Evolutionary conservation across 306 rosid genomes (phyloP).

Genomic region (Spatholobus suberectus): DNA sequence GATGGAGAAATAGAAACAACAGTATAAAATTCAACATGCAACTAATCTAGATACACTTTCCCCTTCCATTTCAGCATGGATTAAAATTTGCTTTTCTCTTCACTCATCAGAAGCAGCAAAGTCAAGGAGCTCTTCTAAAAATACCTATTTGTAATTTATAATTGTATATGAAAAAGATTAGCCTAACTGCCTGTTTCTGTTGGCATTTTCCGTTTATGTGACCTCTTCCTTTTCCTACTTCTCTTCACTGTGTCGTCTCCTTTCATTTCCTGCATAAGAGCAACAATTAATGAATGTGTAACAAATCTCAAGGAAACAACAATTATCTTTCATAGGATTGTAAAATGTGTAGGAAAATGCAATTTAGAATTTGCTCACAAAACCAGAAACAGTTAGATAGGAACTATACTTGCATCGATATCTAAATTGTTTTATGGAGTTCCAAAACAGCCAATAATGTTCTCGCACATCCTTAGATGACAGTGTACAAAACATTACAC

Average conservation of each 20-base stretch:
- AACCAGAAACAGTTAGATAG: neutral
- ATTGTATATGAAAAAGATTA: neutral
- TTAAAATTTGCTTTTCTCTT: slow-evolving; percentile 22
- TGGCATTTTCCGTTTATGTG: slow-evolving; percentile 29
- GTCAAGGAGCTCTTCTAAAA: neutral
- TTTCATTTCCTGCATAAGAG: slow-evolving; percentile 36
- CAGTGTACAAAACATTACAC: neutral
- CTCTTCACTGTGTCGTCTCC: slow-evolving; percentile 41
- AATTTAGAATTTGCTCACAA: neutral
- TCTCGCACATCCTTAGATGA: neutral
- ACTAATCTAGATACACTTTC: slow-evolving; percentile 15
- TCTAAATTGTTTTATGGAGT: neutral
- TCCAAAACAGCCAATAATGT: neutral
- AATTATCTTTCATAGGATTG: neutral
- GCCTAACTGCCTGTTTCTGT: slow-evolving; percentile 14
- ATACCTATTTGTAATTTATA: neutral
- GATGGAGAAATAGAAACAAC: neutral
- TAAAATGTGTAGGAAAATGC: no score
- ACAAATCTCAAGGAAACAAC: neutral
- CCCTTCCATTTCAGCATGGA: slow-evolving; percentile 5
- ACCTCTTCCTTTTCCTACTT: slow-evolving; percentile 58
- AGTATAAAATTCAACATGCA: neutral
- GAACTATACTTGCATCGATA: neutral
- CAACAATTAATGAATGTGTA: neutral
- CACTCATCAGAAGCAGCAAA: neutral